Percentiles rank a stretch among this genome's conserved stretches.
phyloP scores from a whole-genome alignment of 768 basidiomycete genomes.

The Termitomyces sp. region DNA sequence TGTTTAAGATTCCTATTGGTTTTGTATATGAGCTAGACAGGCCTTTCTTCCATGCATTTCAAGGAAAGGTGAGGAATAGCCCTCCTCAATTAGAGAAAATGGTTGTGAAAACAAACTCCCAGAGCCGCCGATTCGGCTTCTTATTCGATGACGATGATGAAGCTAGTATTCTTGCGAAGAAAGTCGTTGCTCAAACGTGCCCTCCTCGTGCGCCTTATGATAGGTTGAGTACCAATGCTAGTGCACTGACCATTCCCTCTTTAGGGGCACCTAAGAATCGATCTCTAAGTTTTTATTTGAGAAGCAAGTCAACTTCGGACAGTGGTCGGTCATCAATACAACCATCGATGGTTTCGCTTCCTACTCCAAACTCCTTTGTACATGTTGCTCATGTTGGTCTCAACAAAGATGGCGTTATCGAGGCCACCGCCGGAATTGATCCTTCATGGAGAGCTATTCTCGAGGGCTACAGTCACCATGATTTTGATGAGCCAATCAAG shows the following conservation, averaged over 20 bases:
- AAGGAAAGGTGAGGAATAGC: constrained; percentile 64
- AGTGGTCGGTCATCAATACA: constrained; percentile 26
- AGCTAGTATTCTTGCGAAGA: constrained; percentile 36
- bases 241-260: constrained; percentile 5
- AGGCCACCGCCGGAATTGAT: constrained; percentile 52
- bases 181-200: constrained; percentile 31
- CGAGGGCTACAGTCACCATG: constrained; percentile 23
- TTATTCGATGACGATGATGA: constrained; percentile 50
- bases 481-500: constrained; percentile 17
- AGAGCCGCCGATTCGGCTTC: constrained; percentile 54
- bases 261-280: constrained; percentile 23
- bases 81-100: constrained; percentile 27
- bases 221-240: constrained; percentile 6
- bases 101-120: constrained; percentile 41
- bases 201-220: constrained; percentile 22
- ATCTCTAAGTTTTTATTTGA: constrained; percentile 29
- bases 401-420: constrained; percentile 45
- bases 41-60: constrained; percentile 91
- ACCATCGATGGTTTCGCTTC: constrained; percentile 52
- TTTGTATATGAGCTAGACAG: constrained; percentile 79
- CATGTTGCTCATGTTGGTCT: constrained; percentile 67
- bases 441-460: constrained; percentile 47
- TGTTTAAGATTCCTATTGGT: constrained; percentile 56
- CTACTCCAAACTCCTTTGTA: constrained; percentile 58
- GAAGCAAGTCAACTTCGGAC: constrained; percentile 33